Percentiles rank a stretch among this genome's conserved stretches.
phyloP scores from a whole-genome alignment of 331 rosid genomes.

The Dryas integrifolia region DNA sequence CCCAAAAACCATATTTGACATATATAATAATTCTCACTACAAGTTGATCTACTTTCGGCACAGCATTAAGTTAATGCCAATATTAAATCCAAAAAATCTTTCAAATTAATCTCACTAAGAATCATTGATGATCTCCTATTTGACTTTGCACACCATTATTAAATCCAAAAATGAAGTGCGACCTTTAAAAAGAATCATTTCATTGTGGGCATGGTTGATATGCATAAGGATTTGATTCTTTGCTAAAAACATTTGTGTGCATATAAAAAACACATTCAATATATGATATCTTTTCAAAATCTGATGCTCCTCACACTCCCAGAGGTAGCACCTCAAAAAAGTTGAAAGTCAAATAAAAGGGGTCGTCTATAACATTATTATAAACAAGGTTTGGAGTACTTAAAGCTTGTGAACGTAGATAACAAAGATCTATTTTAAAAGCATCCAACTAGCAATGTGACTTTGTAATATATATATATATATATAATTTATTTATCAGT shows the following conservation, averaged over 20 bases:
- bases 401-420: background rate
- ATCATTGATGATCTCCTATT: background rate
- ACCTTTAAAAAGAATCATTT: background rate
- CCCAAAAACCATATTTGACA: background rate
- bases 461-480: background rate
- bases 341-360: constrained; percentile 4
- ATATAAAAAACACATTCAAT: background rate
- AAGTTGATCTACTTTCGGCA: background rate
- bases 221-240: constrained; percentile 29
- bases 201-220: constrained; percentile 23
- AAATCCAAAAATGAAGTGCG: background rate
- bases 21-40: background rate
- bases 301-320: background rate
- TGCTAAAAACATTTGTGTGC: background rate
- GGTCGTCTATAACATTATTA: background rate
- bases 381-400: background rate
- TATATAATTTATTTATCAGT: background rate
- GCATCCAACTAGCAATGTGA: background rate
- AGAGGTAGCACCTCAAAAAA: too few relatives aligned
- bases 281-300: background rate
- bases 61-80: background rate
- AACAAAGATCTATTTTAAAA: too few relatives aligned
- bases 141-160: constrained; percentile 15
- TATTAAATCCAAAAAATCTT: background rate
- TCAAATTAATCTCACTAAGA: background rate